Evolutionary conservation across 1,139 yeast species (phyloP).

Genomic region (Candida labiduridarum): DNA sequence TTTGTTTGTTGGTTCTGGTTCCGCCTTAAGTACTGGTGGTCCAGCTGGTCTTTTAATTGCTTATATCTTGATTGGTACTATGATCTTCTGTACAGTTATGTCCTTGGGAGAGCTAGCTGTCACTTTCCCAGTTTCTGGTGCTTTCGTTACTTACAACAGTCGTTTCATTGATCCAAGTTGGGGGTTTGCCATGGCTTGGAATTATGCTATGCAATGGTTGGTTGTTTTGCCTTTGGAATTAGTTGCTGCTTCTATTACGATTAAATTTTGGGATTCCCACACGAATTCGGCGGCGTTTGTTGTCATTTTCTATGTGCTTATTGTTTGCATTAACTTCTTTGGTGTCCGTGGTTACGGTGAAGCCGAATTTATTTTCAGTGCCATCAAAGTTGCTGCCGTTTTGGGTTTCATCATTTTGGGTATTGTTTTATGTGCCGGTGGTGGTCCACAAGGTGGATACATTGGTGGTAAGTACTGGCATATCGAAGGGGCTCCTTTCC

Average conservation of each 20-base stretch:
- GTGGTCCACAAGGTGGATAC: constrained; percentile 50
- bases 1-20: constrained; percentile 67
- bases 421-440: constrained; percentile 69
- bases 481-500: constrained; percentile 62
- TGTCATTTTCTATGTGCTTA: constrained; percentile 31
- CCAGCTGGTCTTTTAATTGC: constrained; percentile 76
- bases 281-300: constrained; percentile 35
- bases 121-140: constrained; percentile 74
- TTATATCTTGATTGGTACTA: constrained; percentile 45
- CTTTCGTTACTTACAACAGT: constrained; percentile 68
- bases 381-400: constrained; percentile 35
- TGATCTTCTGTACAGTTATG: constrained; percentile 67
- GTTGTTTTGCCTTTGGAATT: constrained; percentile 41
- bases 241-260: constrained; percentile 41
- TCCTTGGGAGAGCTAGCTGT: constrained; percentile 74
- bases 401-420: constrained; percentile 68
- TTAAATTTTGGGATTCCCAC: constrained; percentile 30
- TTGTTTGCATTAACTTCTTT: constrained; percentile 32
- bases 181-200: constrained; percentile 70
- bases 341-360: constrained; percentile 44
- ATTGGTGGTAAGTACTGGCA: constrained; percentile 64
- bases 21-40: constrained; percentile 61
- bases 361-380: constrained; percentile 33
- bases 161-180: constrained; percentile 66
- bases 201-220: constrained; percentile 44